Evolutionary conservation across 2,329 filamentous ascomycete species (phyloP).

Genomic region (Plenodomus tracheiphilus): DNA sequence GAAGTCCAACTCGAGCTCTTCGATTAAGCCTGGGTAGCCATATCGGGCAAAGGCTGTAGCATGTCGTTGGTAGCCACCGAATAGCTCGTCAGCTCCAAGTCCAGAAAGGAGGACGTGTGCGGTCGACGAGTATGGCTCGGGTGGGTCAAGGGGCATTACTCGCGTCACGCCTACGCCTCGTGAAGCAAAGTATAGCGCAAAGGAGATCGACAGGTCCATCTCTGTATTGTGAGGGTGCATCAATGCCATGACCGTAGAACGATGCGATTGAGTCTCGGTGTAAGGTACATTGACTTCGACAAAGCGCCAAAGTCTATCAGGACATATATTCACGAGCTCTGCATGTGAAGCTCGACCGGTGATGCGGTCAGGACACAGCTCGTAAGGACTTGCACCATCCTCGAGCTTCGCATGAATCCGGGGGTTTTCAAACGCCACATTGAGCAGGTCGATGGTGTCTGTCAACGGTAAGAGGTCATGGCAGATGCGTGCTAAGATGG

Average conservation of each 20-base stretch:
- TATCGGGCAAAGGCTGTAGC: constrained; percentile 70
- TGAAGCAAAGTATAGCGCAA: constrained; percentile 92
- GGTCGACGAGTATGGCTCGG: constrained; percentile 62
- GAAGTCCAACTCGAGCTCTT: constrained; percentile 85
- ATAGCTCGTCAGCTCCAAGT: constrained; percentile 92
- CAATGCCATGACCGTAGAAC: constrained; percentile 69
- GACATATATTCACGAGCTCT: constrained; percentile 74
- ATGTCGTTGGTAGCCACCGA: constrained; percentile 90
- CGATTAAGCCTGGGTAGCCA: constrained; percentile 72
- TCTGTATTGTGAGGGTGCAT: constrained; percentile 96
- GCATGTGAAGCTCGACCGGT: constrained; percentile 79
- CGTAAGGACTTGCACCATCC: constrained; percentile 59
- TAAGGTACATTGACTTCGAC: constrained; percentile 85
- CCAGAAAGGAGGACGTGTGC: constrained; percentile 88
- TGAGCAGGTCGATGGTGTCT: constrained; percentile 82
- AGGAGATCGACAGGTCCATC: constrained; percentile 96
- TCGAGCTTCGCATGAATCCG: constrained; percentile 52
- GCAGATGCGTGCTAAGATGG: constrained; percentile 76
- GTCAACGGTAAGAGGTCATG: constrained; percentile 72
- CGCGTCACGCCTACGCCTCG: constrained; percentile 64
- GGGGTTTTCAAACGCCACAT: constrained; percentile 98
- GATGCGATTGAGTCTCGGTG: constrained; percentile 69
- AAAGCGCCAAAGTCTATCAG: constrained; percentile 77
- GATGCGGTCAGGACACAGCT: constrained; percentile 85
- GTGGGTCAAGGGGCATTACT: constrained; percentile 26